Evolutionary conservation across 2,329 filamentous ascomycete species (phyloP).

Genomic region (Cordyceps fumosorosea): DNA sequence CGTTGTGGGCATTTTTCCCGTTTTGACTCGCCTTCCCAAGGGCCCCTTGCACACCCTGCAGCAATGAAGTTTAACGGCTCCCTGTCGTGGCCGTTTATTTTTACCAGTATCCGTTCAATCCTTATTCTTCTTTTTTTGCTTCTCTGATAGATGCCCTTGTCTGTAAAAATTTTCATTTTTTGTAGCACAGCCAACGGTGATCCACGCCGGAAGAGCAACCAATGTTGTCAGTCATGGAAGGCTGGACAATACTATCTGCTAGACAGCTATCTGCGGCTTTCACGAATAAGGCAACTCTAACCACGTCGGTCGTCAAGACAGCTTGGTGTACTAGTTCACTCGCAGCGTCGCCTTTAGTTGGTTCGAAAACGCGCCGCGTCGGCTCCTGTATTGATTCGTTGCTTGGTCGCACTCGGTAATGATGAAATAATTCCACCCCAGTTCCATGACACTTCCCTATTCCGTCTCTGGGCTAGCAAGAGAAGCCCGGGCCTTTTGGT

Average conservation of each 20-base stretch:
- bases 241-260: too few species aligned
- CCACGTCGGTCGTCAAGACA: not conserved
- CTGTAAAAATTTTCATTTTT: not conserved
- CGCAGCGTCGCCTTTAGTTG: not conserved
- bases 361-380: conserved; percentile 4
- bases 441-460: not conserved
- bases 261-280: not conserved
- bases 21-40: not conserved
- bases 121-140: not conserved
- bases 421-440: not conserved
- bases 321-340: not conserved
- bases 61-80: not conserved
- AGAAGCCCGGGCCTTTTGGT: not conserved
- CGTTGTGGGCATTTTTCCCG: not conserved
- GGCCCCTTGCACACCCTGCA: not conserved
- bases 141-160: not conserved
- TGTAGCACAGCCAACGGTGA: not conserved
- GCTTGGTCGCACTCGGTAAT: not conserved
- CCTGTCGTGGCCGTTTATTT: not conserved
- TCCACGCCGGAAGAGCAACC: too few species aligned
- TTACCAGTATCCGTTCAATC: not conserved
- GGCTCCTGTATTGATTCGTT: not conserved
- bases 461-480: not conserved
- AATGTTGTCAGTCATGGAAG: too few species aligned
- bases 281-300: not conserved